Conservation (phyloP, 176 grass and related monocot genomes). For the Oropetium thomaeum region DNA sequence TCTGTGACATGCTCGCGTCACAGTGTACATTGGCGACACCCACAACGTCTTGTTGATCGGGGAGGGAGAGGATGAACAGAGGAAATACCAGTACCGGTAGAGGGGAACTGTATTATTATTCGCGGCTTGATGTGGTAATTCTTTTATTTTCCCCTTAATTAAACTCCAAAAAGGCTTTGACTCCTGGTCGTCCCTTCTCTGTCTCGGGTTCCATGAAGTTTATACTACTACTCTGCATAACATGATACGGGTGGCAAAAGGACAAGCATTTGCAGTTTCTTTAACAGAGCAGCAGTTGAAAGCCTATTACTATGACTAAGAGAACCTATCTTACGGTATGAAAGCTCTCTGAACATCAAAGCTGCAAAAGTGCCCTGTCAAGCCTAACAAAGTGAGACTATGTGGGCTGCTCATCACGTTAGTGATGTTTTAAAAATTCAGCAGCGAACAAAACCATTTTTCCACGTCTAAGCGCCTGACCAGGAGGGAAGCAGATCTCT, state of each 20-base stretch:
- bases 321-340: background rate
- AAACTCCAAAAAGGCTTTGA: slow-evolving; percentile 33
- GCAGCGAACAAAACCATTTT: slow-evolving; percentile 22
- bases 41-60: slow-evolving; percentile 48
- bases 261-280: background rate
- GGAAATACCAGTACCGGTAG: too few relatives aligned
- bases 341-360: background rate
- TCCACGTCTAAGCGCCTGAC: background rate
- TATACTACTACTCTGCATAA: background rate
- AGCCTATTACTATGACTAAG: background rate
- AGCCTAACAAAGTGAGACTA: background rate
- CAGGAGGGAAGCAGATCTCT: background rate
- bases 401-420: background rate
- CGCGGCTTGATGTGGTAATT: slow-evolving; percentile 25
- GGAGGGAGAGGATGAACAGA: background rate
- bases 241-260: slow-evolving; percentile 10
- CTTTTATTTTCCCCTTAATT: slow-evolving; percentile 7
- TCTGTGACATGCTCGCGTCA: slow-evolving; percentile 56
- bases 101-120: slow-evolving; percentile 33
- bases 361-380: slow-evolving; percentile 15
- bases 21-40: slow-evolving; percentile 51
- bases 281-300: slow-evolving; percentile 19
- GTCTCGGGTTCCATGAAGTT: slow-evolving; percentile 36
- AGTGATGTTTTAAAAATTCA: slow-evolving; percentile 14
- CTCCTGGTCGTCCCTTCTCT: slow-evolving; percentile 4